Evolutionary conservation across 176 grass and related monocot genomes (phyloP).

Genomic region (Pharus latifolius): DNA sequence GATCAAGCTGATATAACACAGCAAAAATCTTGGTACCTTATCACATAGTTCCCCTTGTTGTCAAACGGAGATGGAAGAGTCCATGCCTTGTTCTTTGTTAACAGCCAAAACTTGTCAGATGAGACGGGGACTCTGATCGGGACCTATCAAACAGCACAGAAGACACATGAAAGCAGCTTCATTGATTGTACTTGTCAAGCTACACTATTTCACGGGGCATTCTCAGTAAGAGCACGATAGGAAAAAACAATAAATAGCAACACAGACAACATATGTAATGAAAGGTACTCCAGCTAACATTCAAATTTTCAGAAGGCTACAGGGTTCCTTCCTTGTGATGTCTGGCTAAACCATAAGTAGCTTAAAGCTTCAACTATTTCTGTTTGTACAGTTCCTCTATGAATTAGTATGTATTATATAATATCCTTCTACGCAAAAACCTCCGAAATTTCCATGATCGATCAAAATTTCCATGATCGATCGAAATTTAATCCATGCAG

Average conservation of each 20-base stretch:
- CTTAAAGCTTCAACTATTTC: neutral
- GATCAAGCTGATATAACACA: neutral
- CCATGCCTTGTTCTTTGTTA: slow-evolving; percentile 65
- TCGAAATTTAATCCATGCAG: too few species aligned
- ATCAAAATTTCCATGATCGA: too few species aligned
- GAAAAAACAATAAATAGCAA: neutral
- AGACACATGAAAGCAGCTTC: neutral
- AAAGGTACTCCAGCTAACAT: neutral
- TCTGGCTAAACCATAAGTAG: neutral
- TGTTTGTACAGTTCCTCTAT: neutral
- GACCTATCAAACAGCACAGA: slow-evolving; percentile 36
- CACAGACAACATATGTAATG: neutral
- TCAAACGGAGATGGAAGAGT: slow-evolving; percentile 83
- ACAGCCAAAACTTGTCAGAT: slow-evolving; percentile 78
- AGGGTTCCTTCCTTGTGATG: neutral
- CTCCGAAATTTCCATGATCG: neutral
- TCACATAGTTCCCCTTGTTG: slow-evolving; percentile 90
- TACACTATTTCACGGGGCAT: neutral
- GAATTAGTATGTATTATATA: neutral
- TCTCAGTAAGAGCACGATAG: neutral
- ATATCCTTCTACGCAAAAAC: neutral
- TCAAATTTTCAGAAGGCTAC: neutral
- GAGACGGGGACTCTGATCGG: slow-evolving; percentile 70
- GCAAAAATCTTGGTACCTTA: slow-evolving; percentile 36
- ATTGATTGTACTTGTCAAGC: neutral